Base-by-base conservation (phyloP, 345 rosid species). In the Salix udensis region DNA sequence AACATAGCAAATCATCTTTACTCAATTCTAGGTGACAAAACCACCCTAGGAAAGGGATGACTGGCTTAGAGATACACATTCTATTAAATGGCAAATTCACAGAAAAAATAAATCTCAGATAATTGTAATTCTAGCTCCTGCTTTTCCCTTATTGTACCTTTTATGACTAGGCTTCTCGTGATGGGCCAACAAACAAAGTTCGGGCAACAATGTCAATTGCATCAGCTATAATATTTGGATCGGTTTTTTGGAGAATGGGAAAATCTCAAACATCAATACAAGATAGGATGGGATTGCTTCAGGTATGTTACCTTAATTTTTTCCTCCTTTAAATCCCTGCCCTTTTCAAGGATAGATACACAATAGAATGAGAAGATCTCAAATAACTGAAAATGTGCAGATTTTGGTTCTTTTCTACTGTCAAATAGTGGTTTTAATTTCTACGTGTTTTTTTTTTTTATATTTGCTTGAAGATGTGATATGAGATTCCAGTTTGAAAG, bases 191-290 rank as follows among this genome's bases (percentile, higher is more conserved):
- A 68, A 96, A 93, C 84, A 91, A 96, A 84, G 99, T 96, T 75
- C 92, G 97, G 66, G 89, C 97, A 79, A 91, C 91, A 84, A 96
- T 96, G 99, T 96, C 99, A 53, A 80, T 93, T 80, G 99, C 98
- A 72, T 93, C 98, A 74, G 98, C 99, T 80, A 78, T 93, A 84
- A 96, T 96, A 80, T 96, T 96, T 89, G 99, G 99, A 76, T 96
- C 99, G 7, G 94, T 96, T 77, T 96, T 96, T 81, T 96, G 97
- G 98, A 93, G 93, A 82, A 90, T 96, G 90, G 99, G 98, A 79
- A 87, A 82, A 80, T 93, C 98, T 64, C 99, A 91, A 86, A 87
- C 99, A 62, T 93, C 99, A 71, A 91, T 96, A 82, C 98, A 88
- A 83, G 98, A 96, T 82, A 88, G 99, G 84, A 89, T 93, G 98